These are phyloP conservation scores for Yamadazyma friedrichii DNA, from an alignment of 1,139 yeast species.

Conservation along the genomic window DNA sequence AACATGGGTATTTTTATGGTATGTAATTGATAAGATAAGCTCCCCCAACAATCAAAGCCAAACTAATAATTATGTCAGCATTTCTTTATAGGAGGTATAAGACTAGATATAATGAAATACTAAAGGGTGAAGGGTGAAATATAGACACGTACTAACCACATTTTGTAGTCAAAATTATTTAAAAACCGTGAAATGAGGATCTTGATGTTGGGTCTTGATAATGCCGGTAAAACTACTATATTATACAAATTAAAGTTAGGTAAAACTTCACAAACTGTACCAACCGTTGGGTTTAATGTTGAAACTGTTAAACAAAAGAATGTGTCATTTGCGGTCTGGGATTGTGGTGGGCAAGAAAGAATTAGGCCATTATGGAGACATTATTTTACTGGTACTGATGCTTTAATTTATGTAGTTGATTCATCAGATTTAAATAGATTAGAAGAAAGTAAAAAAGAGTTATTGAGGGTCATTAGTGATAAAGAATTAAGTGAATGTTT, in stretches of 20 bases:
- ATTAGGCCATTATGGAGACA: slow-evolving; percentile 93
- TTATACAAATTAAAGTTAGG: slow-evolving; percentile 72
- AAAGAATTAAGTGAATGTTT: slow-evolving; percentile 80
- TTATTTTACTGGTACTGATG: slow-evolving; percentile 90
- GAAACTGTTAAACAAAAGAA: slow-evolving; percentile 89
- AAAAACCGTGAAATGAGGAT: slow-evolving; percentile 75
- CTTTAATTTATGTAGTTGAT: slow-evolving; percentile 90
- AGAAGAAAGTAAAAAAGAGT: slow-evolving; percentile 75
- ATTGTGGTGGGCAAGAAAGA: slow-evolving; percentile 94
- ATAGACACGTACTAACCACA: slow-evolving; percentile 5
- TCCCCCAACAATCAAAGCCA: not conserved
- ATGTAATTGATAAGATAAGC: slow-evolving; percentile 6
- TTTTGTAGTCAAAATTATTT: slow-evolving; percentile 35
- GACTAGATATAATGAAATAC: not conserved
- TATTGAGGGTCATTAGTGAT: slow-evolving; percentile 73
- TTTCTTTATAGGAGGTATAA: not conserved
- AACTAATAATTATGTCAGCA: not conserved
- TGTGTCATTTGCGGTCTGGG: slow-evolving; percentile 93
- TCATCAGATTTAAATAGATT: slow-evolving; percentile 70
- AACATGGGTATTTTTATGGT: slow-evolving; percentile 16
- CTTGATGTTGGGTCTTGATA: slow-evolving; percentile 88
- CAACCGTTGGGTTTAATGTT: slow-evolving; percentile 93
- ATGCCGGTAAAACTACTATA: slow-evolving; percentile 87
- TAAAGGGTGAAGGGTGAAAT: not conserved
- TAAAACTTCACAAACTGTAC: slow-evolving; percentile 78